phyloP scores from a whole-genome alignment of 257 asterid species.

The Voacanga thouarsii region DNA sequence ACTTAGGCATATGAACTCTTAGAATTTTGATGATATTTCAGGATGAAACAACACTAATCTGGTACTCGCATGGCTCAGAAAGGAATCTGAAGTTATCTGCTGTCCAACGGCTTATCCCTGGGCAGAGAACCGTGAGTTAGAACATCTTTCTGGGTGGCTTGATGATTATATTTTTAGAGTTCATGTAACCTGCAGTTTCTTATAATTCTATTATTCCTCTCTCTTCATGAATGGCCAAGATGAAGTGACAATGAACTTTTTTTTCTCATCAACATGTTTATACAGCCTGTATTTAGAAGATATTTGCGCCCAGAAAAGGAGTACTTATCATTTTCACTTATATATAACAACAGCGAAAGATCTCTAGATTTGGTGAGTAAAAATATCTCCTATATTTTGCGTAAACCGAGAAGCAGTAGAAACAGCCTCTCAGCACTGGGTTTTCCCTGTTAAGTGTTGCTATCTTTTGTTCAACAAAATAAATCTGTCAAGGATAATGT shows the following conservation, averaged over 20 bases:
- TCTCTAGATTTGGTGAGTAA: slow-evolving; percentile 89
- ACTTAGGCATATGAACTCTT: background rate
- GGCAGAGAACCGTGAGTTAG: slow-evolving; percentile 96
- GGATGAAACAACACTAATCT: slow-evolving; percentile 85
- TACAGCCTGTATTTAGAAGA: slow-evolving; percentile 92
- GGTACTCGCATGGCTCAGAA: slow-evolving; percentile 88
- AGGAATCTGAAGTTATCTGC: slow-evolving; percentile 73
- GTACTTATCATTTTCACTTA: slow-evolving; percentile 83
- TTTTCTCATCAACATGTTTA: slow-evolving; percentile 19
- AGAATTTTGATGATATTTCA: slow-evolving; percentile 31
- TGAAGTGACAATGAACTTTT: slow-evolving; percentile 17
- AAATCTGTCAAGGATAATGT: background rate
- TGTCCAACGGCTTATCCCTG: slow-evolving; percentile 81
- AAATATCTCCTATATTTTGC: background rate
- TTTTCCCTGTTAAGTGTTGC: background rate
- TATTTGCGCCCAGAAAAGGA: slow-evolving; percentile 96
- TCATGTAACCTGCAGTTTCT: slow-evolving; percentile 23
- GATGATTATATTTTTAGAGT: slow-evolving; percentile 23
- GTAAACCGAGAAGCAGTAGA: background rate
- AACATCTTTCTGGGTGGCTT: slow-evolving; percentile 21
- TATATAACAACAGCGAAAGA: slow-evolving; percentile 85
- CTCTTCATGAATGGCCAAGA: background rate
- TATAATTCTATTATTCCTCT: slow-evolving; percentile 5
- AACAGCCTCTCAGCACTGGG: background rate
- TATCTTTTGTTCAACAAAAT: background rate